A percentile compares a stretch with the other conserved stretches of the same genome.
Evolutionary conservation across 169 alveolate genomes (phyloP).

Genomic region (Plasmodium gonderi): DNA sequence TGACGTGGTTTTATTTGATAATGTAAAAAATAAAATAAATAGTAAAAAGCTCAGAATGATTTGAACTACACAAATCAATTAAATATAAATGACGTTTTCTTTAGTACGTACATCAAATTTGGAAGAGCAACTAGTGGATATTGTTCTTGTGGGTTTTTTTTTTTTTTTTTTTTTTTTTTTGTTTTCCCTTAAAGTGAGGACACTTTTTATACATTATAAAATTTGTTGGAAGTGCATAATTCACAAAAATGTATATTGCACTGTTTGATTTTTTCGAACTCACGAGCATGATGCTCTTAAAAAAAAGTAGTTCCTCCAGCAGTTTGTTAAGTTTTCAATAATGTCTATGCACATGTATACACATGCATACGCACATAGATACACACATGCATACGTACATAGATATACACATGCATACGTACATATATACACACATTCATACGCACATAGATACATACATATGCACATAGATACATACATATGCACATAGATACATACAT

Average conservation of each 20-base stretch:
- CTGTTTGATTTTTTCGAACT: too few species aligned
- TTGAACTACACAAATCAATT: neutral
- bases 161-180: too few species aligned
- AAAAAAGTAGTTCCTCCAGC: too few species aligned
- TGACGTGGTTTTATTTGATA: neutral
- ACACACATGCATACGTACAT: neutral
- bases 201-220: too few species aligned
- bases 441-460: neutral
- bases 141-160: neutral
- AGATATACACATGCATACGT: neutral
- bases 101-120: neutral
- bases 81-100: neutral
- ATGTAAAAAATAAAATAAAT: neutral
- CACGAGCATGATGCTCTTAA: too few species aligned
- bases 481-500: neutral
- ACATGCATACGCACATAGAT: neutral
- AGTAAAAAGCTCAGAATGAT: neutral
- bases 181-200: too few species aligned
- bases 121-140: neutral
- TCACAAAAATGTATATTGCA: too few species aligned
- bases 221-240: too few species aligned
- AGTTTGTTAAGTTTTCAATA: too few species aligned
- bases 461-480: constrained; percentile 1
- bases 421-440: neutral
- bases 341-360: neutral